Percentiles rank a stretch among this genome's conserved stretches.
Conservation (phyloP, 148 eudicot genomes). For the Hydrangea macrophylla region DNA sequence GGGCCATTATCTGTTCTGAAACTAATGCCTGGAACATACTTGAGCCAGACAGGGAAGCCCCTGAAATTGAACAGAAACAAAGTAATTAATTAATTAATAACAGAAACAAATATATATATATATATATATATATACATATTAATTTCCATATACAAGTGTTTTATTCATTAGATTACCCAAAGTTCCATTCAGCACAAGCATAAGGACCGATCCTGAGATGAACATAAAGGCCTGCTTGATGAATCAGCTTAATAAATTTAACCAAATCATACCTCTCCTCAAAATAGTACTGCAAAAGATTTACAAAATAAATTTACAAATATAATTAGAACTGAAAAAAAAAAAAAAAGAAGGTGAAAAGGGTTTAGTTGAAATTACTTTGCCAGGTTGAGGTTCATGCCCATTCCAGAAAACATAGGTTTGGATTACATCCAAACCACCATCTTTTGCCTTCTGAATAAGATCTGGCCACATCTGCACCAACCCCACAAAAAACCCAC, state of each 20-base stretch:
- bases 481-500: slow-evolving; percentile 4
- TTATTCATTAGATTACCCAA: slow-evolving; percentile 54
- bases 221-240: slow-evolving; percentile 81
- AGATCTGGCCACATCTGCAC: slow-evolving; percentile 47
- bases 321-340: neutral
- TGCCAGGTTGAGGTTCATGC: slow-evolving; percentile 60
- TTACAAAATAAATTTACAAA: too few relatives aligned
- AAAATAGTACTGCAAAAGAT: slow-evolving; percentile 63
- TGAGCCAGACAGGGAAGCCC: slow-evolving; percentile 93
- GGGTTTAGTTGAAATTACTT: slow-evolving; percentile 33
- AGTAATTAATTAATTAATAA: neutral
- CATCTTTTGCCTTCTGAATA: slow-evolving; percentile 38
- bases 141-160: neutral
- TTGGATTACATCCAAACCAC: slow-evolving; percentile 45
- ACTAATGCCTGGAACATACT: slow-evolving; percentile 75
- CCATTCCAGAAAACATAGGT: slow-evolving; percentile 57
- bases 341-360: neutral
- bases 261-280: slow-evolving; percentile 90
- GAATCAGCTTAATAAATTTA: slow-evolving; percentile 69
- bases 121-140: neutral
- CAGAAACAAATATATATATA: neutral
- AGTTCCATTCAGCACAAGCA: slow-evolving; percentile 97
- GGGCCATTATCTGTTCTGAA: slow-evolving; percentile 87
- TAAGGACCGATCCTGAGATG: slow-evolving; percentile 93
- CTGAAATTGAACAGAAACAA: slow-evolving; percentile 34